Percentiles rank a stretch among this genome's conserved stretches.
Evolutionary conservation across 805 yeast species (phyloP).

Genomic region (Candida loeiensis): DNA sequence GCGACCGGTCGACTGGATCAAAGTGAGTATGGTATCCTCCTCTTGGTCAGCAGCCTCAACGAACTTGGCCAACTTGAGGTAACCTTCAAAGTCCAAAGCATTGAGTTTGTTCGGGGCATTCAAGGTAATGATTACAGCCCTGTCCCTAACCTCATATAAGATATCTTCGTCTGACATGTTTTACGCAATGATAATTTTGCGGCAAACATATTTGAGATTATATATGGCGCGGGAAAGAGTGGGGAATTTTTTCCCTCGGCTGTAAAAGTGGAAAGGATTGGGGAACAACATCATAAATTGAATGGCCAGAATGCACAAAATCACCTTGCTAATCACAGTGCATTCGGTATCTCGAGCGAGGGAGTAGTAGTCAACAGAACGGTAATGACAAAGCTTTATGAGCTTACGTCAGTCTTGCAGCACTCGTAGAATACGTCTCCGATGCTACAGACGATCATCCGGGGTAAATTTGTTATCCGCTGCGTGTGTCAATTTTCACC

Average conservation of each 20-base stretch:
- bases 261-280: too few relatives aligned
- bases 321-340: too few relatives aligned
- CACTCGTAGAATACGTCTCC: too few relatives aligned
- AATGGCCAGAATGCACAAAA: too few relatives aligned
- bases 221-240: constrained; percentile 1
- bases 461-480: too few relatives aligned
- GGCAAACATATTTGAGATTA: not conserved
- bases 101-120: constrained; percentile 60
- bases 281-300: too few relatives aligned
- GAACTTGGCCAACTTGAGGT: constrained; percentile 53
- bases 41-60: constrained; percentile 63
- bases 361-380: too few relatives aligned
- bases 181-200: constrained; percentile 1
- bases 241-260: constrained; percentile 12
- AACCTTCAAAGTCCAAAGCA: constrained; percentile 65
- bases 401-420: too few relatives aligned
- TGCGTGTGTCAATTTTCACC: too few relatives aligned
- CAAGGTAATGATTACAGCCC: constrained; percentile 59
- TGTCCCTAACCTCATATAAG: constrained; percentile 42
- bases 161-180: constrained; percentile 25
- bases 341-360: too few relatives aligned
- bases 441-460: too few relatives aligned
- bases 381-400: too few relatives aligned
- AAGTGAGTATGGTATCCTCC: constrained; percentile 58
- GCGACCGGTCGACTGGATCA: constrained; percentile 67